Evolutionary conservation across 305 asterid genomes (phyloP).

Genomic region (Fraxinus sp.): DNA sequence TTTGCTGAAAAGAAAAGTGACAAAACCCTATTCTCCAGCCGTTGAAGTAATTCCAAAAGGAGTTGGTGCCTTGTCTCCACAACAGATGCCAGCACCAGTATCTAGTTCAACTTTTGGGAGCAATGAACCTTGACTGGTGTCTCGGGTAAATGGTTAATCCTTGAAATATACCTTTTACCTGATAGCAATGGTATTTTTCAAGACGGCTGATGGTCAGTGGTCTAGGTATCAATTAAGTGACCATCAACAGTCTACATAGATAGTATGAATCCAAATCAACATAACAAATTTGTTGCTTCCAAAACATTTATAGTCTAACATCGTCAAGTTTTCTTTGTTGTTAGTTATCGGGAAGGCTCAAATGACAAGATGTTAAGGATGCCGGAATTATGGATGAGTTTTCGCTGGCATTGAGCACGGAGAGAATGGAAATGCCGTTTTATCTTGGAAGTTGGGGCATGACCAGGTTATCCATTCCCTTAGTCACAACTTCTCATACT

Average conservation of each 20-base stretch:
- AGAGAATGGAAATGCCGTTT: not conserved
- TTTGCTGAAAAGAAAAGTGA: constrained; percentile 63
- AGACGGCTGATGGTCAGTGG: not conserved
- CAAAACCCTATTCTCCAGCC: constrained; percentile 77
- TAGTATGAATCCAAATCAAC: not conserved
- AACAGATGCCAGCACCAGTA: constrained; percentile 62
- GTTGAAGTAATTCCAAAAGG: constrained; percentile 52
- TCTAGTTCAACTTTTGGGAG: constrained; percentile 73
- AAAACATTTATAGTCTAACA: not conserved
- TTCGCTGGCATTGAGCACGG: not conserved
- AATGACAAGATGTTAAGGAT: constrained; percentile 1
- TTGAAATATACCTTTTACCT: not conserved
- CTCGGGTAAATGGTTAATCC: not conserved
- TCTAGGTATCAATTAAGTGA: not conserved
- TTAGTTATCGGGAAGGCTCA: not conserved
- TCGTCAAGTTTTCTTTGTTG: not conserved
- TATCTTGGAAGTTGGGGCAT: not conserved
- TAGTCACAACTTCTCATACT: not conserved
- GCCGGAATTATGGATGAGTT: not conserved
- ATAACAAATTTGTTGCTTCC: not conserved
- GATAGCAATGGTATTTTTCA: not conserved
- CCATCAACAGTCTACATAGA: not conserved
- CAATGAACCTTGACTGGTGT: constrained; percentile 46
- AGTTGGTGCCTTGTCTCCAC: constrained; percentile 58
- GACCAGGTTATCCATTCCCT: not conserved